A percentile compares a stretch with the other conserved stretches of the same genome.
phyloP scores from a whole-genome alignment of 2,329 filamentous ascomycete species.

The Endothia cerciana region DNA sequence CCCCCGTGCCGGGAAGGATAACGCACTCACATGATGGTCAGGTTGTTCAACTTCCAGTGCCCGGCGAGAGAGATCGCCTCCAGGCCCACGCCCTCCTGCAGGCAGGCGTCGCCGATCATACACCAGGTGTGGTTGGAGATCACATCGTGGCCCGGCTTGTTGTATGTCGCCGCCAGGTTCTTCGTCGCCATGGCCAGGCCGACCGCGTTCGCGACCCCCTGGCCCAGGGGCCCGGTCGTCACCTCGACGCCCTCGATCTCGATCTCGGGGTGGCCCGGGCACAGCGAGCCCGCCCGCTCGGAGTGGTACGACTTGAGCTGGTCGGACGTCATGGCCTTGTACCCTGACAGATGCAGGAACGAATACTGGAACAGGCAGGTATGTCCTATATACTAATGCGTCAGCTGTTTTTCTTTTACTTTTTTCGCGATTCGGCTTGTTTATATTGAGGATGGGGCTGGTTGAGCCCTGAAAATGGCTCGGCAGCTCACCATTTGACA shows the following conservation, averaged over 20 bases:
- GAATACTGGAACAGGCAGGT: conserved; percentile 55
- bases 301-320: conserved; percentile 57
- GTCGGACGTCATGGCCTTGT: conserved; percentile 54
- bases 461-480: background rate
- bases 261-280: conserved; percentile 59
- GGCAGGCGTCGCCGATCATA: conserved; percentile 58
- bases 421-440: background rate
- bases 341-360: conserved; percentile 54
- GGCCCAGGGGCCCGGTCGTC: conserved; percentile 60
- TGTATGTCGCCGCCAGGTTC: conserved; percentile 55
- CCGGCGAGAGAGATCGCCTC: conserved; percentile 59
- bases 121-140: conserved; percentile 57
- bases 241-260: conserved; percentile 60
- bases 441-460: background rate
- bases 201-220: conserved; percentile 60
- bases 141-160: conserved; percentile 51
- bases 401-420: background rate
- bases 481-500: conserved; percentile 53
- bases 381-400: conserved; percentile 39
- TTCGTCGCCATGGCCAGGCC: conserved; percentile 60
- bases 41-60: conserved; percentile 54
- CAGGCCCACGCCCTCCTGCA: conserved; percentile 59
- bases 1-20: too few relatives aligned
- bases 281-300: conserved; percentile 45
- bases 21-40: conserved; percentile 48